Percentiles rank a stretch among this genome's conserved stretches.
Evolutionary conservation across 139 green algal species (phyloP).

Genomic region (Spirogloea muscicola): DNA sequence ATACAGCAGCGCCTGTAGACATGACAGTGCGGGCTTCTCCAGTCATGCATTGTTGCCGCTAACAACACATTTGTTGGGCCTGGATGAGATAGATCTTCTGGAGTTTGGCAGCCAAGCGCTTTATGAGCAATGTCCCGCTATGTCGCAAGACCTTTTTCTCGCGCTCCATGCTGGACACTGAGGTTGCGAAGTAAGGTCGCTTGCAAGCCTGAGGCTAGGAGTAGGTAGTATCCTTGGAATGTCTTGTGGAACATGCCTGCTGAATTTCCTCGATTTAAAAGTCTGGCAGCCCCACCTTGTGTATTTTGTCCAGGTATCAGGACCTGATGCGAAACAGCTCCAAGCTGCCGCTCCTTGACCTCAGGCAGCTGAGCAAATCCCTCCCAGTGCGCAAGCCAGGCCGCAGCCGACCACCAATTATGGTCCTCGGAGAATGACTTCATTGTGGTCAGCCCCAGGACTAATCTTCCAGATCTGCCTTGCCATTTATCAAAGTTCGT

Average conservation of each 20-base stretch:
- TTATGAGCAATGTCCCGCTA: not conserved
- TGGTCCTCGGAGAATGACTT: conserved; percentile 49
- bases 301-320: conserved; percentile 32
- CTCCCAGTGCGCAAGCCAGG: conserved; percentile 3
- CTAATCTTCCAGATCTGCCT: not conserved
- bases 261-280: conserved; percentile 13
- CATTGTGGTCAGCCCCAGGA: conserved; percentile 31
- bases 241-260: not conserved
- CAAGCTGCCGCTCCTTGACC: conserved; percentile 35
- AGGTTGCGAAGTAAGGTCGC: conserved; percentile 46
- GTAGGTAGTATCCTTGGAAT: not conserved
- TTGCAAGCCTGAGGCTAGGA: conserved; percentile 4
- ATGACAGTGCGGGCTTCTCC: not conserved
- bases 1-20: too few relatives aligned
- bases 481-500: not conserved
- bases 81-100: not conserved
- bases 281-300: conserved; percentile 5
- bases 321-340: conserved; percentile 10
- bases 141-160: conserved; percentile 70
- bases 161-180: conserved; percentile 52
- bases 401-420: conserved; percentile 5
- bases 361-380: conserved; percentile 27
- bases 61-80: not conserved
- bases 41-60: not conserved
- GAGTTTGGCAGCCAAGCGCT: conserved; percentile 19